Evolutionary conservation across 2,329 filamentous ascomycete species (phyloP).

Genomic region (Boeremia lycopersici): DNA sequence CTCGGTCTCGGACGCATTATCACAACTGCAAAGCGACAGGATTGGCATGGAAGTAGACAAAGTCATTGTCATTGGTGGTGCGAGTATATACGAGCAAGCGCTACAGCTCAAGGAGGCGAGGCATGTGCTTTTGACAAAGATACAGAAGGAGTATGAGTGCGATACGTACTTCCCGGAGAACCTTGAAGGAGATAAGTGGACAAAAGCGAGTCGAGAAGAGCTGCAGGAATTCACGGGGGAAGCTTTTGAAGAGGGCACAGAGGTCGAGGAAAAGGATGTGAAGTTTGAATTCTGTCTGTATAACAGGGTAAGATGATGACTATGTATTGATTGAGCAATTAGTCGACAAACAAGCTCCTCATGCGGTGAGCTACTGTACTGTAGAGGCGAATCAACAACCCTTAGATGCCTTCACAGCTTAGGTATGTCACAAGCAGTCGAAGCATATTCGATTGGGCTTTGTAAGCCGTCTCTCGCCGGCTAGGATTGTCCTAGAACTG

Average conservation of each 20-base stretch:
- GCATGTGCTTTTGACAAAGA: conserved; percentile 72
- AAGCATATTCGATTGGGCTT: too few species aligned
- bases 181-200: conserved; percentile 62
- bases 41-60: conserved; percentile 18
- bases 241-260: conserved; percentile 60
- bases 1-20: conserved; percentile 56
- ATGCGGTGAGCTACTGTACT: too few species aligned
- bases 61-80: conserved; percentile 89
- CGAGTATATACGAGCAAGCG: conserved; percentile 79
- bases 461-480: too few species aligned
- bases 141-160: conserved; percentile 73
- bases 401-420: neutral
- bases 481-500: too few species aligned
- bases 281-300: conserved; percentile 77
- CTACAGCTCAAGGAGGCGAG: conserved; percentile 64
- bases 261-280: conserved; percentile 67
- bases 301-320: conserved; percentile 9
- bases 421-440: neutral
- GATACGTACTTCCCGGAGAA: conserved; percentile 75
- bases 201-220: conserved; percentile 56
- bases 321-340: neutral
- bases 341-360: too few species aligned
- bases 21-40: conserved; percentile 53
- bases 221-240: conserved; percentile 71
- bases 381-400: neutral